A percentile compares a stretch with the other conserved stretches of the same genome.
Evolutionary conservation across 148 eudicot genomes (phyloP).

Genomic region (Spergularia bocconei): DNA sequence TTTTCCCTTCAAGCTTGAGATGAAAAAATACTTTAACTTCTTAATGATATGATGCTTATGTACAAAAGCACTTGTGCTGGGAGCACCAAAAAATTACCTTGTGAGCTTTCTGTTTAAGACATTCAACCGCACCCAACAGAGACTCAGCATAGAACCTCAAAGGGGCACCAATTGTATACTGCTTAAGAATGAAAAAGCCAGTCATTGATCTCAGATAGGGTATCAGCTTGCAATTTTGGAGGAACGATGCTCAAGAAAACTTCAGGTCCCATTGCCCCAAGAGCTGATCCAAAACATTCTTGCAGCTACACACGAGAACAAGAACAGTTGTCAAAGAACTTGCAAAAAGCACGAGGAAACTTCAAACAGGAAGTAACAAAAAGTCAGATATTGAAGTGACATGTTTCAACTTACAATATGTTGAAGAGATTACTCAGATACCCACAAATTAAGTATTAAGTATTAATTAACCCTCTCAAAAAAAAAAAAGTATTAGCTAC

Average conservation of each 20-base stretch:
- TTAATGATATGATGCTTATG: conserved; percentile 14
- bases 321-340: conserved; percentile 16
- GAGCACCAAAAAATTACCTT: conserved; percentile 44
- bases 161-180: conserved; percentile 70
- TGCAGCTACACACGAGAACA: conserved; percentile 58
- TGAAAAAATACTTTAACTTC: conserved; percentile 37
- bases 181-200: conserved; percentile 87
- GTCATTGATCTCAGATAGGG: conserved; percentile 63
- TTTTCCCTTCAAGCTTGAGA: conserved; percentile 68
- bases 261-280: conserved; percentile 95
- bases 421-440: not conserved
- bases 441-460: not conserved
- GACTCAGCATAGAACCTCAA: conserved; percentile 67
- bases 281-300: conserved; percentile 86
- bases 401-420: not conserved
- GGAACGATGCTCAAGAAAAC: conserved; percentile 70
- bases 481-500: no score
- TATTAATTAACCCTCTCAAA: no score
- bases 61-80: not conserved
- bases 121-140: conserved; percentile 47
- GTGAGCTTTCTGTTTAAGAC: conserved; percentile 57
- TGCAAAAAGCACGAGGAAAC: not conserved
- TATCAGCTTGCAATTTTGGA: conserved; percentile 62
- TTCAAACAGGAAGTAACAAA: not conserved
- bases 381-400: not conserved